Evolutionary conservation across 2,329 filamentous ascomycete genomes (phyloP).

Genomic region (Dendryphion nanum): DNA sequence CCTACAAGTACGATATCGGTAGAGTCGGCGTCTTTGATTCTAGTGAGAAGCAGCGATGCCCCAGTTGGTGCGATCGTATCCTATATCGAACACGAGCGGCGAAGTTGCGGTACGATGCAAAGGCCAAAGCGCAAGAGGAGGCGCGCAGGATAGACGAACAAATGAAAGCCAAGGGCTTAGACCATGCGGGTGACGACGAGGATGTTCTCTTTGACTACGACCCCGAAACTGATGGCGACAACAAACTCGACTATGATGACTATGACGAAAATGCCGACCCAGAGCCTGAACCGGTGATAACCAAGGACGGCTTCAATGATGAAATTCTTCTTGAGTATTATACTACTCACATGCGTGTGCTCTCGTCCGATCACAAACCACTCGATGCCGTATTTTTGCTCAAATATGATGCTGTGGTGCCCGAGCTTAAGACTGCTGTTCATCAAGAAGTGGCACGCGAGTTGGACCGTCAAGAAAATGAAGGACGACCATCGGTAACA

Average conservation of each 20-base stretch:
- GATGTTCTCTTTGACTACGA: conserved; percentile 88
- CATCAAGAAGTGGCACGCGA: conserved; percentile 85
- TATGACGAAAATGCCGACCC: conserved; percentile 50
- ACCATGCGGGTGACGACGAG: conserved; percentile 72
- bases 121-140: conserved; percentile 62
- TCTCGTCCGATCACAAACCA: conserved; percentile 95
- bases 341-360: conserved; percentile 81
- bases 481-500: conserved; percentile 77
- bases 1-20: conserved; percentile 98
- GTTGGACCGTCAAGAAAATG: conserved; percentile 88
- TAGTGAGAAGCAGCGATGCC: conserved; percentile 87
- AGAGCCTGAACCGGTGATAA: conserved; percentile 51
- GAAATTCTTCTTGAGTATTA: conserved; percentile 65
- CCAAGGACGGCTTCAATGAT: conserved; percentile 59
- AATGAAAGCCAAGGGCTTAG: conserved; percentile 77
- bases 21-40: conserved; percentile 90
- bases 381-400: conserved; percentile 79
- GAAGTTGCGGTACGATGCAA: conserved; percentile 63
- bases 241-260: conserved; percentile 36
- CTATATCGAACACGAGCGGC: conserved; percentile 77
- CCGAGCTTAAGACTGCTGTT: conserved; percentile 77
- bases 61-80: conserved; percentile 96
- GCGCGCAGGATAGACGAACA: conserved; percentile 75
- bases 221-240: conserved; percentile 70
- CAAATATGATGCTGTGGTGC: conserved; percentile 82